Conservation (phyloP, 2,329 filamentous ascomycete species). For the Penicillium sp. region DNA sequence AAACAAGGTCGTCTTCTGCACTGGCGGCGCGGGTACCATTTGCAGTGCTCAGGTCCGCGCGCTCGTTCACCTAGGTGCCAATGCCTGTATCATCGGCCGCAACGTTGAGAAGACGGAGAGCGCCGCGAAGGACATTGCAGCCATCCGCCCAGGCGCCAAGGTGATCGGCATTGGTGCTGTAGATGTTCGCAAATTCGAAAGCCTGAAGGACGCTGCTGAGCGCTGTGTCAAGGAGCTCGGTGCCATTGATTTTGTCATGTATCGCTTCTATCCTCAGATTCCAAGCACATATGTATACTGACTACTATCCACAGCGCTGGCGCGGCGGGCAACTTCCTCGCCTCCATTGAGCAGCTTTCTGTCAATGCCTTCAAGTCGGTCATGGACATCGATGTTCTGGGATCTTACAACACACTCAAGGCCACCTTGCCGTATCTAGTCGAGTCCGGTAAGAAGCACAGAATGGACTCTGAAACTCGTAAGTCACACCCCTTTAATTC, state of each 20-base stretch:
- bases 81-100: constrained; percentile 90
- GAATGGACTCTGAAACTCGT: constrained; percentile 54
- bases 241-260: constrained; percentile 89
- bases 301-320: constrained; percentile 59
- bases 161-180: constrained; percentile 76
- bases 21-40: constrained; percentile 87
- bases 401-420: constrained; percentile 92
- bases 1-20: constrained; percentile 88
- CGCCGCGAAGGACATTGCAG: constrained; percentile 75
- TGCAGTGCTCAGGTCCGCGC: constrained; percentile 92
- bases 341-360: constrained; percentile 73
- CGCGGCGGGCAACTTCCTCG: constrained; percentile 92
- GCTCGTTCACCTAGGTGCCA: constrained; percentile 81
- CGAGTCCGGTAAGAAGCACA: constrained; percentile 62
- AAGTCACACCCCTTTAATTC: constrained; percentile 14
- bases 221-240: constrained; percentile 77
- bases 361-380: constrained; percentile 91
- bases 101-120: constrained; percentile 81
- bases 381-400: constrained; percentile 92
- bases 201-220: constrained; percentile 68
- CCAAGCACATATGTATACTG: constrained; percentile 7
- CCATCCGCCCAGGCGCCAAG: constrained; percentile 68
- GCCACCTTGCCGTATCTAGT: constrained; percentile 78
- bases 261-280: constrained; percentile 9
- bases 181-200: constrained; percentile 67